A percentile compares a stretch with the other conserved stretches of the same genome.
Conservation (phyloP, 192 early-diverging fungal species). For the Coemansia sp. region DNA sequence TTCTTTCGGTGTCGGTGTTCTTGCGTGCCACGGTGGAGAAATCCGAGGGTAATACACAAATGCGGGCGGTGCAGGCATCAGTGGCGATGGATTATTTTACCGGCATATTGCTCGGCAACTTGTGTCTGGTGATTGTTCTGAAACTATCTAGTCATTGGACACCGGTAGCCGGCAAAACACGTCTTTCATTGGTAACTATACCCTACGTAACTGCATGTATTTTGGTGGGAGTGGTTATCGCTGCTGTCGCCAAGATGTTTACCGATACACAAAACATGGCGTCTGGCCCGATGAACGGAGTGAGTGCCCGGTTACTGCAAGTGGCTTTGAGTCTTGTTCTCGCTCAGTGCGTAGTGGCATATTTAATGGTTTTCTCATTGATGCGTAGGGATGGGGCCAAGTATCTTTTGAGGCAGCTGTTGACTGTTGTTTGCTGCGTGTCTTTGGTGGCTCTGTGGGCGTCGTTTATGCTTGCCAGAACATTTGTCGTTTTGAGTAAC, state of each 20-base stretch:
- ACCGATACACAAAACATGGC: not conserved
- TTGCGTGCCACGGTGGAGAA: slow-evolving; percentile 17
- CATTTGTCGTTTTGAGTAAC: slow-evolving; percentile 20
- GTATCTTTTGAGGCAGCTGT: not conserved
- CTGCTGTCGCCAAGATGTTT: not conserved
- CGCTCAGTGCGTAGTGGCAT: not conserved
- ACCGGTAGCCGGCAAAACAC: not conserved
- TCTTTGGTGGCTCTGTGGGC: slow-evolving; percentile 25
- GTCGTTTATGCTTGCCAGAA: slow-evolving; percentile 29
- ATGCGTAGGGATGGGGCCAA: not conserved
- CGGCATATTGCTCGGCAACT: not conserved
- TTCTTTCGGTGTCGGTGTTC: slow-evolving; percentile 15
- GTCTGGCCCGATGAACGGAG: not conserved
- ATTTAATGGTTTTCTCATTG: not conserved
- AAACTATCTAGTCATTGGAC: not conserved
- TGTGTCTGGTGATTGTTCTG: not conserved
- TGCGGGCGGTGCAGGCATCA: slow-evolving; percentile 13
- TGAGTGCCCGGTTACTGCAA: not conserved
- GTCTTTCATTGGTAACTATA: not conserved
- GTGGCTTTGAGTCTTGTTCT: not conserved
- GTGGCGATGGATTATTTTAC: slow-evolving; percentile 20
- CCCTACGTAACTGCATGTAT: not conserved
- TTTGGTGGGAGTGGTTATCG: not conserved
- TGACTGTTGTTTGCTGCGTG: not conserved
- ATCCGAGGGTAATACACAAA: not conserved